Conservation (phyloP, 305 asterid genomes). For the Rubia peregrina region DNA sequence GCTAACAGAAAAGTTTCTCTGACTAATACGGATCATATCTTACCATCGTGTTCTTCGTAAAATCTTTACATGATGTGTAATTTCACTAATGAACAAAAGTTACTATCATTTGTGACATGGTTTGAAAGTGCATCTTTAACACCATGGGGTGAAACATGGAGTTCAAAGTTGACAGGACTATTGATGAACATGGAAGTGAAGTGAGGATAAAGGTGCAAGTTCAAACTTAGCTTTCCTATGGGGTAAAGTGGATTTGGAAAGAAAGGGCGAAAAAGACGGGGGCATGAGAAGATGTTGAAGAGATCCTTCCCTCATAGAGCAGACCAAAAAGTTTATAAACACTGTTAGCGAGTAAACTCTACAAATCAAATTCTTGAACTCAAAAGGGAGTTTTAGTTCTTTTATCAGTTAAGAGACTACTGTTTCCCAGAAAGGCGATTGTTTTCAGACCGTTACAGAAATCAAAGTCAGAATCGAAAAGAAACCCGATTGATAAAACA, state of each 20-base stretch:
- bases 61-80: too few relatives aligned
- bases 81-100: neutral
- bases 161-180: constrained; percentile 19
- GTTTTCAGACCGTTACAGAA: constrained; percentile 12
- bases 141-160: neutral
- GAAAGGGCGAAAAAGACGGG: constrained; percentile 13
- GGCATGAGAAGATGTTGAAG: constrained; percentile 24
- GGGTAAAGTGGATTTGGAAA: constrained; percentile 23
- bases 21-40: too few relatives aligned
- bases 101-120: too few relatives aligned
- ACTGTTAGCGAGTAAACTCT: constrained; percentile 38
- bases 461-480: neutral
- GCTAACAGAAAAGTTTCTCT: too few relatives aligned
- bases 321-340: constrained; percentile 6
- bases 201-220: constrained; percentile 9
- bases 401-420: constrained; percentile 32
- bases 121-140: neutral
- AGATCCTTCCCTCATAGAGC: constrained; percentile 16
- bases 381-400: constrained; percentile 8
- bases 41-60: too few relatives aligned
- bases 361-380: constrained; percentile 1
- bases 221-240: constrained; percentile 20
- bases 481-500: neutral
- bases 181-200: constrained; percentile 25
- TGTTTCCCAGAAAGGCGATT: constrained; percentile 32